Evolutionary conservation across 2,329 filamentous ascomycete genomes (phyloP), one percentile per base, ranked within the genome.

Genomic region (Exophiala aquamarina): DNA sequence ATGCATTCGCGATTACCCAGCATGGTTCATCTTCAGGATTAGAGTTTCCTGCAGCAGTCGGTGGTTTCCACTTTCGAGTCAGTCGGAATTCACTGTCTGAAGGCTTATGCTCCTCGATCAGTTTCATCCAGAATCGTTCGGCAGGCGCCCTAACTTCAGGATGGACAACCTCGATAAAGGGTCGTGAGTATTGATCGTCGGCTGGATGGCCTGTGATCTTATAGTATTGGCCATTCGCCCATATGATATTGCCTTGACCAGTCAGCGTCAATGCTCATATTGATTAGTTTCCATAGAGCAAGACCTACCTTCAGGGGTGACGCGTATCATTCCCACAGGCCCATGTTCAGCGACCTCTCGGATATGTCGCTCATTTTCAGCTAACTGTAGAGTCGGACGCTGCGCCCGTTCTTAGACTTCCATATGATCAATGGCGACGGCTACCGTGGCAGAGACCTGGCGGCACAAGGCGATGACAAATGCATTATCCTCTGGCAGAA

Each of bases 191-290:
- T 19, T 43, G 36, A 32, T 52, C 45, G 21, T 51, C 49, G 11
- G 20, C 11, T 9, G 50, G 18, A 23, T 56, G 50, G n/a, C 50
- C 47, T 4, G 55, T 52, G n/a, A 58, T 56, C 19, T 52, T 46
- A 31, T 52, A 58, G 33, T 47, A 58, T 13, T 51, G 49, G n/a
- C 36, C 11, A 23, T 57, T 57, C 1, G 44, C 55, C 52, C 49
- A 55, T 4, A 54, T 32, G 26, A 57, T 42, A 10, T 50, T 47
- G 2, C 49, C 49, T 34, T 36, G 18, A 19, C 7, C 10, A 21
- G 18, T n/a, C n/a, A n/a, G n/a, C n/a, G n/a, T n/a, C n/a, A n/a
- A n/a, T n/a, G n/a, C n/a, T n/a, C n/a, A n/a, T n/a, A n/a, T n/a
- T n/a, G 17, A 35, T 35, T 35, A 35, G 32, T 15, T 11, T 9